Evolutionary conservation across 139 green algal species (phyloP).

Genomic region (Tetradesmus lagerheimii): DNA sequence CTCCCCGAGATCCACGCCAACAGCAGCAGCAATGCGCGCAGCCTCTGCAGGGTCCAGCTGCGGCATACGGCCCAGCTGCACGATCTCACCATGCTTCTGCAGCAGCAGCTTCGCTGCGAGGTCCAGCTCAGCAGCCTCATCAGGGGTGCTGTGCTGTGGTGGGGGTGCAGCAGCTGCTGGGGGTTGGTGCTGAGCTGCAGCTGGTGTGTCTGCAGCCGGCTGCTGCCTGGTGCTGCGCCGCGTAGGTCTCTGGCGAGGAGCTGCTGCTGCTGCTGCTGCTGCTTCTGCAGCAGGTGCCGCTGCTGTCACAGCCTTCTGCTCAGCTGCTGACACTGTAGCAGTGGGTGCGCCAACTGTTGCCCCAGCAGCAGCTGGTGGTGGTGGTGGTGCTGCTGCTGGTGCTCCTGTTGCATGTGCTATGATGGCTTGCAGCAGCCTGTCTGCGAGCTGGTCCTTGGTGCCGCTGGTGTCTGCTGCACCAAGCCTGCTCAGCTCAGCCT

Average conservation of each 20-base stretch:
- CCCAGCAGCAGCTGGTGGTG: neutral
- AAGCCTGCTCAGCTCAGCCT: conserved; percentile 25
- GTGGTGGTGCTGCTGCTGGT: neutral
- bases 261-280: neutral
- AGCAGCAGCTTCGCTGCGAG: neutral
- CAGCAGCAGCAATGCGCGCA: conserved; percentile 27
- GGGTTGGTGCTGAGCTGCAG: neutral
- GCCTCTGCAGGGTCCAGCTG: neutral
- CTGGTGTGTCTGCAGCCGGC: neutral
- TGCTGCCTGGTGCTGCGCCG: neutral
- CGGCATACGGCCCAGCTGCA: neutral
- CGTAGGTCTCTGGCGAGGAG: neutral
- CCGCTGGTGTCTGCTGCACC: conserved; percentile 10
- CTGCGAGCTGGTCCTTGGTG: conserved; percentile 46
- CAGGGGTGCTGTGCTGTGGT: neutral
- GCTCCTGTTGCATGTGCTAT: neutral
- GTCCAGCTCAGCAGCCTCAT: neutral
- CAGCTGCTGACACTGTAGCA: neutral
- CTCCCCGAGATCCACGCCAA: neutral
- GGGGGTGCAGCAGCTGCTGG: neutral
- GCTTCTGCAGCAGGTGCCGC: neutral
- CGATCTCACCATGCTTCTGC: neutral
- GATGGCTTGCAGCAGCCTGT: conserved; percentile 23
- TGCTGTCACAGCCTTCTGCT: neutral
- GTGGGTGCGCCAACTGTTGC: neutral